Base-by-base conservation (phyloP, 176 grass and related monocot genomes). In the Thalia dealbata region DNA sequence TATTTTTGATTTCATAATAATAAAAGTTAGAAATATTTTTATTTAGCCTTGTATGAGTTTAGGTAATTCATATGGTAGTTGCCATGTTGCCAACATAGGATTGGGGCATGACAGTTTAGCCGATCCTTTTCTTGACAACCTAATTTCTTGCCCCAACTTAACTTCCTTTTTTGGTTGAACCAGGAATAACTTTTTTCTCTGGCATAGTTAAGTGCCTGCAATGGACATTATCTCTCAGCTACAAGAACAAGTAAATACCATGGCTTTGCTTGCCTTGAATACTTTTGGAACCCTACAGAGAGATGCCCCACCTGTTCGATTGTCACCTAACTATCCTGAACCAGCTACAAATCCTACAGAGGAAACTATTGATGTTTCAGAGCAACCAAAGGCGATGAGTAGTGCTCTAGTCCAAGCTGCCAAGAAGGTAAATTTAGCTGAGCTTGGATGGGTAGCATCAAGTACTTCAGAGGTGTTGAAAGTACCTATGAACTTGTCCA, bases 211-310 rank as follows among this genome's bases (percentile, higher is more conserved):
- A 68, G 21, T 43, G 38, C 10, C 2, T n/a, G 65, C 19, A 11
- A 97, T 97, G 93, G 89, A 92, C 72, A 97, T 92, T 68, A 92
- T 97, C 81, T 83, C 93, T 78, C 93, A 97, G 82, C 86, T 97
- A 61, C 93, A 97, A 72, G 89, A 97, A 61, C 87, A 92, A 84
- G 89, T 97, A 2, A 92, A 90, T 75, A 76, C 86, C 55, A 86
- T 92, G 41, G 87, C 89, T n/a, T 58, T 97, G 79, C 50, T 97
- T 26, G 73, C 87, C 13, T 78, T 97, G 67, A 97, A 97, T 75
- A 92, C 93, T 14, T 97, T 92, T 70, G 93, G 93, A 61, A 97
- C 89, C 26, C 83, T 97, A 44, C 89, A 92, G 84, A 75, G 93
- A 27, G 93, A 97, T 71, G 87, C 89, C 16, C 89, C 82, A 21